A percentile compares a stretch with the other conserved stretches of the same genome.
phyloP scores from a whole-genome alignment of 768 basidiomycete genomes.

The Lactarius sp. region DNA sequence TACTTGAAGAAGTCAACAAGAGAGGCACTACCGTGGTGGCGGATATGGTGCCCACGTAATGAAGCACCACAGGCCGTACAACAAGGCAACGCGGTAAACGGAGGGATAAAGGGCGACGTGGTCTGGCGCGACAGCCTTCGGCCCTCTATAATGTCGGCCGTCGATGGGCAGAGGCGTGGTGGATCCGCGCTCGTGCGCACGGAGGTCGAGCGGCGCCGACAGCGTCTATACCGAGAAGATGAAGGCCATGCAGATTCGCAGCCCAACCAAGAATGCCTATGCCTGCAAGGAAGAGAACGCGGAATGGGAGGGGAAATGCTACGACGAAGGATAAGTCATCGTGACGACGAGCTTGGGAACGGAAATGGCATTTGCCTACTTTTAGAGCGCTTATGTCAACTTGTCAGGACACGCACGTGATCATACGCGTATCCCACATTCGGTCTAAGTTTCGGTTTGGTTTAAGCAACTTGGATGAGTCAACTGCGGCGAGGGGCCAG shows the following conservation, averaged over 20 bases:
- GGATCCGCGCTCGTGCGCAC: constrained; percentile 10
- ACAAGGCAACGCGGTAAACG: constrained; percentile 61
- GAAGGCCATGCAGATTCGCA: constrained; percentile 83
- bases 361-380: no score
- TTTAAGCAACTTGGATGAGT: no score
- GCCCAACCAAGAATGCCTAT: constrained; percentile 89
- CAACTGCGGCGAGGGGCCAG: no score
- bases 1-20: constrained; percentile 73
- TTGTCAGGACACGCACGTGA: no score
- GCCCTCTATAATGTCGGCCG: constrained; percentile 27
- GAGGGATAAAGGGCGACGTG: constrained; percentile 47
- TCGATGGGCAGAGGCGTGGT: constrained; percentile 28
- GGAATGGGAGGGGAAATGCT: constrained; percentile 85
- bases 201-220: constrained; percentile 64
- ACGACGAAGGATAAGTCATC: constrained; percentile 50
- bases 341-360: constrained; percentile 22
- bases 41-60: constrained; percentile 64
- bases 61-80: constrained; percentile 58
- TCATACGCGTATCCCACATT: no score
- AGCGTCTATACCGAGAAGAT: constrained; percentile 68
- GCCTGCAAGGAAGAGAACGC: constrained; percentile 75
- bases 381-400: no score
- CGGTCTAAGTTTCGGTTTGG: no score
- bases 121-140: constrained; percentile 35
- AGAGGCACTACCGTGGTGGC: constrained; percentile 50